Evolutionary conservation across 805 yeast species (phyloP).

Genomic region (Priceomyces medius): DNA sequence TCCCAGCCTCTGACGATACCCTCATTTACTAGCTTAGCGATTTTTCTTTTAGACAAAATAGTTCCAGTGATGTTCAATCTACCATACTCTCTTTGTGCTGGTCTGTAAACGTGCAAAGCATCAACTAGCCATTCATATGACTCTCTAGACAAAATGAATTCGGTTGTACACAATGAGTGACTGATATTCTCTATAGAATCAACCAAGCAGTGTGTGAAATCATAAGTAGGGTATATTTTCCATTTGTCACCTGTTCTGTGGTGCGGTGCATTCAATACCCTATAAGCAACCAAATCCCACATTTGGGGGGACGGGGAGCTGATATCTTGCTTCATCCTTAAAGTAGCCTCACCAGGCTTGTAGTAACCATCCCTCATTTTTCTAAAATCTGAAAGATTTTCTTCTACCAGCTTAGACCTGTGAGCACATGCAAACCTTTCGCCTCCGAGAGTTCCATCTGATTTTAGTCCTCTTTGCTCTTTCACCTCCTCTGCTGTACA

Average conservation of each 20-base stretch:
- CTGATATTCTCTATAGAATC: constrained; percentile 96
- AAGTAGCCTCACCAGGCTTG: constrained; percentile 86
- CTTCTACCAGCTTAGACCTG: constrained; percentile 69
- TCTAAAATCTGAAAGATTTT: constrained; percentile 77
- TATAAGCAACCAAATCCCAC: constrained; percentile 99
- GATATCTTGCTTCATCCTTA: constrained; percentile 96
- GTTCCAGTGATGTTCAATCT: constrained; percentile 94
- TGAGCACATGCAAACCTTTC: constrained; percentile 81
- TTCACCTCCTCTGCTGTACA: constrained; percentile 91
- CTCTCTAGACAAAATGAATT: constrained; percentile 87
- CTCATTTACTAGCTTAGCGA: constrained; percentile 85
- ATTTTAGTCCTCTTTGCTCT: constrained; percentile 83
- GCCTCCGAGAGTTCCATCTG: constrained; percentile 93
- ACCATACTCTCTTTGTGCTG: constrained; percentile 98
- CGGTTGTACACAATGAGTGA: constrained; percentile 95
- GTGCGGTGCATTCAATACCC: constrained; percentile 89
- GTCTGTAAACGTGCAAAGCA: constrained; percentile 89
- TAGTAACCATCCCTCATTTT: constrained; percentile 89
- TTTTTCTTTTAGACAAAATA: constrained; percentile 90
- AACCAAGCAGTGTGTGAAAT: constrained; percentile 97
- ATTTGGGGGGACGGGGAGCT: constrained; percentile 92
- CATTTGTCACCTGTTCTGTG: constrained; percentile 96
- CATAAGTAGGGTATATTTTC: constrained; percentile 98
- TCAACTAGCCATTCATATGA: constrained; percentile 99
- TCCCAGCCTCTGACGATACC: constrained; percentile 92